Conservation (phyloP, 192 early-diverging fungal genomes). For the Rhizophlyctis rosea region DNA sequence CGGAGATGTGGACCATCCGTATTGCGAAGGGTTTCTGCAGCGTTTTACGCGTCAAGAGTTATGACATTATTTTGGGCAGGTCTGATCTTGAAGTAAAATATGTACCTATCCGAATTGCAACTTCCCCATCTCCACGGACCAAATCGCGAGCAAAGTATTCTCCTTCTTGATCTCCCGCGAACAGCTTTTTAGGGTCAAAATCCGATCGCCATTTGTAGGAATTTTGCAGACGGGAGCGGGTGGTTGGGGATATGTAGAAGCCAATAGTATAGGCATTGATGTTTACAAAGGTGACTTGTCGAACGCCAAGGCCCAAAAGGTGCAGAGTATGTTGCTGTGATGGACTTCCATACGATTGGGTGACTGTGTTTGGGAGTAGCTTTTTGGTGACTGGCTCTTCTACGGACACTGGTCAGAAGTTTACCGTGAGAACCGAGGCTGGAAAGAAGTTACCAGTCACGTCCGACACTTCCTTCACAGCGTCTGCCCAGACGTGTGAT, state of each 20-base stretch:
- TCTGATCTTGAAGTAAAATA: not conserved
- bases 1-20: slow-evolving; percentile 46
- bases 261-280: slow-evolving; percentile 35
- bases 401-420: too few species aligned
- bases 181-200: slow-evolving; percentile 2
- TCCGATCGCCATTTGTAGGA: slow-evolving; percentile 8
- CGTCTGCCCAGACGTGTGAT: too few species aligned
- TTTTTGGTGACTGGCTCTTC: too few species aligned
- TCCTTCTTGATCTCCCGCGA: slow-evolving; percentile 8
- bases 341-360: too few species aligned
- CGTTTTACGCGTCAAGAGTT: too few species aligned
- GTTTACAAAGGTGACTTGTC: slow-evolving; percentile 37
- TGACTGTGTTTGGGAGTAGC: too few species aligned
- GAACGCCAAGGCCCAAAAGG: slow-evolving; percentile 39
- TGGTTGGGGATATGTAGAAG: slow-evolving; percentile 20
- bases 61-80: not conserved
- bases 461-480: too few species aligned
- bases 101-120: slow-evolving; percentile 16
- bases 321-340: too few species aligned
- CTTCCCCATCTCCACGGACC: slow-evolving; percentile 1
- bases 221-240: not conserved
- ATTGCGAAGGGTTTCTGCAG: slow-evolving; percentile 29
- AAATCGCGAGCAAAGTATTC: slow-evolving; percentile 19
- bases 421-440: too few species aligned
- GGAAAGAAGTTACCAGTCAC: too few species aligned